These are phyloP conservation scores for Gomphus bonarii DNA, from an alignment of 1,284 basidiomycete genomes.

Conservation along the genomic window DNA sequence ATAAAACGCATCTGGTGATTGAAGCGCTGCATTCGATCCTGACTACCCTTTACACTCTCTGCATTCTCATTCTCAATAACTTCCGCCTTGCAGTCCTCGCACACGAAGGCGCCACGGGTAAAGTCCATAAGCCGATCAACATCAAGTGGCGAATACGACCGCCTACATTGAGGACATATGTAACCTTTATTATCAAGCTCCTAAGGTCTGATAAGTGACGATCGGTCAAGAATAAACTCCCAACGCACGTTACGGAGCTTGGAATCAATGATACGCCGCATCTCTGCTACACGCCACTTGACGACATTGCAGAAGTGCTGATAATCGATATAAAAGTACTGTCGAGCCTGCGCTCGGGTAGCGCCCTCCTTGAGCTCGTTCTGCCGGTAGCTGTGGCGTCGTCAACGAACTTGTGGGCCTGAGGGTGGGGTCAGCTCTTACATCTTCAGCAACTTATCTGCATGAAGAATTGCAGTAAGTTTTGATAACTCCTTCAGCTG, in stretches of 20 bases:
- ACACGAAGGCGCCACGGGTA: conserved; percentile 49
- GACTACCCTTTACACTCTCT: conserved; percentile 72
- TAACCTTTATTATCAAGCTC: conserved; percentile 95
- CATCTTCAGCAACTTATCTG: conserved; percentile 80
- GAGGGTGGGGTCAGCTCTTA: conserved; percentile 30
- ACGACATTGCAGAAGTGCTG: conserved; percentile 93
- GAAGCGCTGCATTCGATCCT: conserved; percentile 93
- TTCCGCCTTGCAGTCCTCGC: conserved; percentile 58
- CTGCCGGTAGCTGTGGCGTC: conserved; percentile 55
- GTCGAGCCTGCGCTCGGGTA: conserved; percentile 67
- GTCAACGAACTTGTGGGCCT: neutral
- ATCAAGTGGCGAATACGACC: conserved; percentile 80
- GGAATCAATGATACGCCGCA: conserved; percentile 84
- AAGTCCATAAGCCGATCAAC: conserved; percentile 76
- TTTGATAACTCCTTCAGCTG: conserved; percentile 92
- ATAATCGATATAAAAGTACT: conserved; percentile 97
- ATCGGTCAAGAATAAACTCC: conserved; percentile 1
- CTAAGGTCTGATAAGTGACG: conserved; percentile 29
- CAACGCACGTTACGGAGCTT: conserved; percentile 67
- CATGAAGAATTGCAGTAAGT: conserved; percentile 77
- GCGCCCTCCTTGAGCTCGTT: conserved; percentile 80
- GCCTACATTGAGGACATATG: conserved; percentile 84
- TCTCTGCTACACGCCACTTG: conserved; percentile 95
- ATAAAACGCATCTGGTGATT: conserved; percentile 87
- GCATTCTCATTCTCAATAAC: conserved; percentile 89